Percentiles rank a stretch among this genome's conserved stretches.
These are phyloP conservation scores for Cystofilobasidium capitatum DNA, from an alignment of 768 basidiomycete species.

Conservation along the genomic window DNA sequence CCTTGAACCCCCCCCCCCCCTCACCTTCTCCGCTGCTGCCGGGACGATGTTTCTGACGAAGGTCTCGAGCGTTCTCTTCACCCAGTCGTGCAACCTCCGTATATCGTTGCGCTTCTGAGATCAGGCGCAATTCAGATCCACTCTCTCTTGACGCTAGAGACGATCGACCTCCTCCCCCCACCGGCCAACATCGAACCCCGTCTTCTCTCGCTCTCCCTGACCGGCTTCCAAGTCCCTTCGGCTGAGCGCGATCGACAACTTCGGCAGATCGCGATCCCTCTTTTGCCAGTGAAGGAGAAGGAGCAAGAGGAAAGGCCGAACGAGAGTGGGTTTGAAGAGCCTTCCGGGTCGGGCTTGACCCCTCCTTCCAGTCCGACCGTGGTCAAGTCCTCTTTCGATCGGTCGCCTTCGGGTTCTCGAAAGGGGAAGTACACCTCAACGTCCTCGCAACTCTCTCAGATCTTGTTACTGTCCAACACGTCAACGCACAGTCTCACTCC, in stretches of 20 bases:
- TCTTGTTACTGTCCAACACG: conserved; percentile 32
- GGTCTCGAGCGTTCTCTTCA: neutral
- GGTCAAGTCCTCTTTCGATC: conserved; percentile 29
- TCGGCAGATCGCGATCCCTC: conserved; percentile 16
- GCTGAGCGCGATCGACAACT: conserved; percentile 21
- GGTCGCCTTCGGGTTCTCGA: conserved; percentile 26
- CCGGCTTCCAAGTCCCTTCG: conserved; percentile 16
- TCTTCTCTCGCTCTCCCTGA: neutral
- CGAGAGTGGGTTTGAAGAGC: conserved; percentile 12
- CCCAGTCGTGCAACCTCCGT: conserved; percentile 23
- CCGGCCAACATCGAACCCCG: conserved; percentile 22
- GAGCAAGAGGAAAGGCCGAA: too few species aligned
- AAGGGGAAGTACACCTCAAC: conserved; percentile 32
- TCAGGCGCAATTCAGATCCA: conserved; percentile 22
- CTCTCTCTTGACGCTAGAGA: conserved; percentile 21
- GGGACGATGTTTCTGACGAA: too few species aligned
- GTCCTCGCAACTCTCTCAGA: conserved; percentile 34
- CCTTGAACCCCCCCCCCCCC: neutral
- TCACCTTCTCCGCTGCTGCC: too few species aligned
- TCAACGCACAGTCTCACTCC: conserved; percentile 29
- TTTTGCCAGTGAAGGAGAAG: neutral
- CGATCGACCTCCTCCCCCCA: conserved; percentile 13
- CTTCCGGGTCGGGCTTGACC: conserved; percentile 36
- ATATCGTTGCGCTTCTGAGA: conserved; percentile 21
- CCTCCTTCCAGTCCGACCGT: conserved; percentile 35